Evolutionary conservation across 441 rosid genomes (phyloP).

Genomic region (Gossypium gossypioides): DNA sequence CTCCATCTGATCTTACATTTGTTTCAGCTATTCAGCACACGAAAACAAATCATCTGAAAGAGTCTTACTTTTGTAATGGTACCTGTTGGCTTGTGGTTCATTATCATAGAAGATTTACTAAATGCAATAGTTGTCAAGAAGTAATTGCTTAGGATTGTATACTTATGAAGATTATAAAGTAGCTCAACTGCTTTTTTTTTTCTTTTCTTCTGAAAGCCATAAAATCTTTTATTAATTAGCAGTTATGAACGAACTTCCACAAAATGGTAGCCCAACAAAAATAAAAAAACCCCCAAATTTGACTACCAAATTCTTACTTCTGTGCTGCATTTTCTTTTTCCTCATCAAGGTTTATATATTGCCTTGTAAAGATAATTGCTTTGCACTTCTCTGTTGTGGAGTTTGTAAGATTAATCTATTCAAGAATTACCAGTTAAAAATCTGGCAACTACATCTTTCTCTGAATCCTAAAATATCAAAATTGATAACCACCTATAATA

Average conservation of each 20-base stretch:
- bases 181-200: neutral
- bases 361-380: slow-evolving; percentile 1
- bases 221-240: neutral
- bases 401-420: neutral
- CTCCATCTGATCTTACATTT: slow-evolving; percentile 4
- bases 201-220: neutral
- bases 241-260: neutral
- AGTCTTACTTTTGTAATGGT: neutral
- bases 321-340: neutral
- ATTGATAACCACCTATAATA: neutral
- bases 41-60: neutral
- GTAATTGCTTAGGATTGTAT: neutral
- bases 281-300: neutral
- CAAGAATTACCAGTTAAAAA: neutral
- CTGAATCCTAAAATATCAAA: neutral
- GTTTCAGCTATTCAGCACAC: neutral
- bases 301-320: neutral
- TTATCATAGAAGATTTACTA: neutral
- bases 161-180: neutral
- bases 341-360: neutral
- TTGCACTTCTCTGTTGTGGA: neutral
- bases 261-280: neutral
- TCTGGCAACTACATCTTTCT: neutral
- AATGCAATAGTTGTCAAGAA: neutral
- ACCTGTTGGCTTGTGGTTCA: neutral